Conservation (phyloP, 441 rosid species). For the Arabidopsis hybrid region DNA sequence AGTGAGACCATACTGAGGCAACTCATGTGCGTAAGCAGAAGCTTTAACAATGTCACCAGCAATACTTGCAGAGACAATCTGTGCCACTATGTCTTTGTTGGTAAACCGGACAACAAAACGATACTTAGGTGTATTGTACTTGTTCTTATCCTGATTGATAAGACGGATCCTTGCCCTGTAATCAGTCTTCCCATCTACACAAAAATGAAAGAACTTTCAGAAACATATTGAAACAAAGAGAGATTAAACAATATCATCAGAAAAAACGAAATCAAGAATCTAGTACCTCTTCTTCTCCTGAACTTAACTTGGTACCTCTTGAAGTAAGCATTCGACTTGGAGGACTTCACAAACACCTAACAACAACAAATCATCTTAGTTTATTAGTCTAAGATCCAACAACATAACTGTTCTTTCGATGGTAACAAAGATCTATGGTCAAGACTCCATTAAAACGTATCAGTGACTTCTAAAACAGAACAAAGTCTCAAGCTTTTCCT, state of each 20-base stretch:
- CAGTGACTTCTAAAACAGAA: slow-evolving; percentile 1
- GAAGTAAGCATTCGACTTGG: slow-evolving; percentile 71
- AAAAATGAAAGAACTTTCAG: background rate
- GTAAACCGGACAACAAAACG: slow-evolving; percentile 80
- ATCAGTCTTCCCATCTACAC: slow-evolving; percentile 81
- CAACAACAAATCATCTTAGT: background rate
- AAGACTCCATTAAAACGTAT: background rate
- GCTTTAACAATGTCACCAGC: slow-evolving; percentile 81
- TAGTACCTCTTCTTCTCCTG: slow-evolving; percentile 85
- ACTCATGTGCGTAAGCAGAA: slow-evolving; percentile 86
- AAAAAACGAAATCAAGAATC: background rate
- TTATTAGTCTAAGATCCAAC: slow-evolving; percentile 16
- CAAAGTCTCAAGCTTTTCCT: background rate
- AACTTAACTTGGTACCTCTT: slow-evolving; percentile 91
- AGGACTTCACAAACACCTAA: slow-evolving; percentile 73
- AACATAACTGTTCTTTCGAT: background rate
- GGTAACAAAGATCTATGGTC: background rate
- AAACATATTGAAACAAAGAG: background rate
- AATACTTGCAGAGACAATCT: slow-evolving; percentile 70
- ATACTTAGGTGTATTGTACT: slow-evolving; percentile 87
- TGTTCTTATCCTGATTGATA: slow-evolving; percentile 84
- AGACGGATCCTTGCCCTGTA: slow-evolving; percentile 84
- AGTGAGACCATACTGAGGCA: slow-evolving; percentile 77
- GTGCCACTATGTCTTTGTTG: slow-evolving; percentile 79
- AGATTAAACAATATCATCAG: background rate